These are phyloP conservation scores for Wickerhamomyces bovis DNA, from an alignment of 805 yeast species.

Conservation along the genomic window DNA sequence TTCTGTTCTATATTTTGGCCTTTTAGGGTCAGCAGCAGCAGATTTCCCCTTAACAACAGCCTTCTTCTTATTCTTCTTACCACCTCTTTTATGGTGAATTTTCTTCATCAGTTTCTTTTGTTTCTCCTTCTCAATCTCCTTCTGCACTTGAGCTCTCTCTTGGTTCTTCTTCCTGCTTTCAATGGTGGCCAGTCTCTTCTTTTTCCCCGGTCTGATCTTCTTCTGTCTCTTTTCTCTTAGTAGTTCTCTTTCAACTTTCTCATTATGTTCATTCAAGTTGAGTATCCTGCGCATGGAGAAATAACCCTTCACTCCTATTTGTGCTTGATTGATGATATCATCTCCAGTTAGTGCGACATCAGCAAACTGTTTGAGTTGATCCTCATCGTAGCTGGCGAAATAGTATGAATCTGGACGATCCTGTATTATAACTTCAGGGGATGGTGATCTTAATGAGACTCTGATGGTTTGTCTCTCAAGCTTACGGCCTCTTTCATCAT, in stretches of 20 bases:
- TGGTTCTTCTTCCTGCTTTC: slow-evolving; percentile 8
- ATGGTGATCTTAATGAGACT: slow-evolving; percentile 20
- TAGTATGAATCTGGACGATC: slow-evolving; percentile 22
- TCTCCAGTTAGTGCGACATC: slow-evolving; percentile 16
- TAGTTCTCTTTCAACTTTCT: slow-evolving; percentile 9
- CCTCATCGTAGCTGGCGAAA: slow-evolving; percentile 9
- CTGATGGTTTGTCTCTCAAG: slow-evolving; percentile 9
- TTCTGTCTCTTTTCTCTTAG: slow-evolving; percentile 4
- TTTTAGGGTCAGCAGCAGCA: background rate
- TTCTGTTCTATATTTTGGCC: slow-evolving; percentile 20
- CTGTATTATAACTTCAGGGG: slow-evolving; percentile 17
- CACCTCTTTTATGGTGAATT: slow-evolving; percentile 19
- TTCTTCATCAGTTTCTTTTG: slow-evolving; percentile 19
- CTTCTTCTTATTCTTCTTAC: slow-evolving; percentile 21
- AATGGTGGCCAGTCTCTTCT: slow-evolving; percentile 14
- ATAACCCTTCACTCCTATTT: background rate
- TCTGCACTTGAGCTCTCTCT: slow-evolving; percentile 7
- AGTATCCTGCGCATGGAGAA: slow-evolving; percentile 11
- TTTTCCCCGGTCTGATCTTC: slow-evolving; percentile 22
- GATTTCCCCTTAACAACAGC: background rate
- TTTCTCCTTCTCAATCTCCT: slow-evolving; percentile 9
- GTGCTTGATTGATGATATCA: slow-evolving; percentile 9
- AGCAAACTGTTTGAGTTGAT: slow-evolving; percentile 5
- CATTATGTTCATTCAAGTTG: slow-evolving; percentile 13
- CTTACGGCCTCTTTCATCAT: slow-evolving; percentile 11